These are phyloP conservation scores for Actinomortierella ambigua DNA, from an alignment of 371 early-diverging fungal genomes.

Conservation along the genomic window DNA sequence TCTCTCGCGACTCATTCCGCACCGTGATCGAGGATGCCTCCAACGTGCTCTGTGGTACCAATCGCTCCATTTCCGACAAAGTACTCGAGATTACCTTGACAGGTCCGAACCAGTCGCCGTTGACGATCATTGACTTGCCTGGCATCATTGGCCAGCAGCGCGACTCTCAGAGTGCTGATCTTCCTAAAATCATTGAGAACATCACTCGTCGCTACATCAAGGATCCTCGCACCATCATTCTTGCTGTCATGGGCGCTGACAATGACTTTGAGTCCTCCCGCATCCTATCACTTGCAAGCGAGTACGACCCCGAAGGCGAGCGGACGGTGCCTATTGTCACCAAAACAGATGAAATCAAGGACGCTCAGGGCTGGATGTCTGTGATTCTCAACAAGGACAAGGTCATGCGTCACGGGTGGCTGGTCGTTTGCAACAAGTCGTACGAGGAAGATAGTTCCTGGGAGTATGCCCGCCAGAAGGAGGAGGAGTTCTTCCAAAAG, in stretches of 20 bases:
- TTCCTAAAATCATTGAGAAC: neutral
- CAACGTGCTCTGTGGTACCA: neutral
- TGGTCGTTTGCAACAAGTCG: neutral
- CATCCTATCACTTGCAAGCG: neutral
- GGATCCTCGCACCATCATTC: neutral
- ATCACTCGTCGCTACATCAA: neutral
- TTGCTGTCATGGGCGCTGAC: neutral
- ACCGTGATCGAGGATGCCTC: neutral
- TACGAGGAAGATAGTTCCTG: constrained; percentile 1
- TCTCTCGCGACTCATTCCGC: neutral
- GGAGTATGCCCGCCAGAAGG: neutral
- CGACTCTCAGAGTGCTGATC: neutral
- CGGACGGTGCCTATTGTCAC: constrained; percentile 1
- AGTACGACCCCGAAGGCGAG: neutral
- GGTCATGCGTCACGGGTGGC: neutral
- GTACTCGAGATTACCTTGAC: constrained; percentile 1
- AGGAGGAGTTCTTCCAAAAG: neutral
- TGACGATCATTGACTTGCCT: neutral
- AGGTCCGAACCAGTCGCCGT: neutral
- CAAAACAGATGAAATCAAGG: neutral
- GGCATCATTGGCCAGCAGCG: neutral
- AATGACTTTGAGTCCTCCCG: neutral
- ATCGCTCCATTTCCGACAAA: neutral
- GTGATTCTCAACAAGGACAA: constrained; percentile 1
- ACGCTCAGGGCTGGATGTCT: neutral